Conservation (phyloP, 148 eudicot genomes). For the Rhododendron griersonianum region DNA sequence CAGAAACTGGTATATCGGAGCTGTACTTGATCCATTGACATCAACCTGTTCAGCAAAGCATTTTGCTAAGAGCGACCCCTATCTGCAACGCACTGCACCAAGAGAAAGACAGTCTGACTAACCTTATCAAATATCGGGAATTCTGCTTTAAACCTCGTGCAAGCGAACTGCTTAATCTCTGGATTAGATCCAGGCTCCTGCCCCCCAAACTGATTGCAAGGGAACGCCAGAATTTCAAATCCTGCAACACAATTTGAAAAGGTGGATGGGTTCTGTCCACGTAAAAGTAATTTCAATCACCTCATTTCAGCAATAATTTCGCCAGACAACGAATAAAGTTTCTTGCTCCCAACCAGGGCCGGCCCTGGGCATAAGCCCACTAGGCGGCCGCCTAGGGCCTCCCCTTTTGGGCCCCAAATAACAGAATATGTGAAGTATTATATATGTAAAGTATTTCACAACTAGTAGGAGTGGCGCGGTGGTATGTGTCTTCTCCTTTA, state of each 20-base stretch:
- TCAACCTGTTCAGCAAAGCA: conserved; percentile 53
- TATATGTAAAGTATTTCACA: too few species aligned
- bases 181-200: conserved; percentile 92
- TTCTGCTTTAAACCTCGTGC: conserved; percentile 84
- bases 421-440: too few species aligned
- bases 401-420: too few species aligned
- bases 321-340: neutral
- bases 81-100: neutral
- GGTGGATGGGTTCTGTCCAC: neutral
- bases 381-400: too few species aligned
- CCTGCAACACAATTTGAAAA: conserved; percentile 37
- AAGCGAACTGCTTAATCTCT: conserved; percentile 85
- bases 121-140: conserved; percentile 96
- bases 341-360: neutral
- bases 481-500: too few species aligned
- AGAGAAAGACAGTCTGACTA: neutral
- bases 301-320: neutral
- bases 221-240: conserved; percentile 88
- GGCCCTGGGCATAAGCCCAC: too few species aligned
- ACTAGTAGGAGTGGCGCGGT: too few species aligned
- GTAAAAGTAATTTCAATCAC: neutral
- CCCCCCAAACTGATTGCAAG: conserved; percentile 95
- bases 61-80: neutral
- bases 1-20: conserved; percentile 87
- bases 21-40: conserved; percentile 84